A percentile compares a stretch with the other conserved stretches of the same genome.
Conservation (phyloP, 345 rosid genomes). For the Syzygium grande region DNA sequence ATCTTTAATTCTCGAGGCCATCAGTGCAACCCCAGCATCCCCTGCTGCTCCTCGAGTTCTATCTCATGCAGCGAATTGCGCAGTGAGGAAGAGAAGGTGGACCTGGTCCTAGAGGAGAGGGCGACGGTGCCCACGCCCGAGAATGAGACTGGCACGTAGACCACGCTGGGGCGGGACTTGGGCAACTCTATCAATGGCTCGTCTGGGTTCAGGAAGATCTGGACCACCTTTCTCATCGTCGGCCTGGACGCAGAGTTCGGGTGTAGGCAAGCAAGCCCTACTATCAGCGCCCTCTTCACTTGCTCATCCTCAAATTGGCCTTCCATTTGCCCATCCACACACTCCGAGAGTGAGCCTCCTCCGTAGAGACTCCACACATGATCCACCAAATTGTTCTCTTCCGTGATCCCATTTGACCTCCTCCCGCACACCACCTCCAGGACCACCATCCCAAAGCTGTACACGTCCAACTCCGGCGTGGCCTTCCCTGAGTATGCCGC, state of each 20-base stretch:
- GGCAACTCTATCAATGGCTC: slow-evolving; percentile 27
- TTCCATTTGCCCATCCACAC: slow-evolving; percentile 12
- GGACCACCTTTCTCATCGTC: slow-evolving; percentile 24
- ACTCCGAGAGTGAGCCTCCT: slow-evolving; percentile 3
- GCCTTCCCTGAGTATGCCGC: slow-evolving; percentile 22
- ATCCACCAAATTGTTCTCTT: slow-evolving; percentile 30
- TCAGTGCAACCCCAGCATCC: background rate
- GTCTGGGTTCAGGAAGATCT: slow-evolving; percentile 20
- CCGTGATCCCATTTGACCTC: slow-evolving; percentile 17
- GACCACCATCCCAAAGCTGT: slow-evolving; percentile 26
- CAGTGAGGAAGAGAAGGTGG: background rate
- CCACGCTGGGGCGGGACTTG: slow-evolving; percentile 8
- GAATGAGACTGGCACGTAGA: slow-evolving; percentile 10
- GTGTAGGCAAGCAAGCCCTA: slow-evolving; percentile 25
- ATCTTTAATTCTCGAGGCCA: background rate
- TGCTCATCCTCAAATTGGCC: slow-evolving; percentile 12
- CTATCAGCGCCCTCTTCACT: slow-evolving; percentile 13
- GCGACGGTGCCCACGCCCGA: background rate
- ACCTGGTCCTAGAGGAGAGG: background rate
- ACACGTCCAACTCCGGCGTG: slow-evolving; percentile 20
- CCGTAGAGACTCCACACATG: slow-evolving; percentile 17
- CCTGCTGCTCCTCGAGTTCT: background rate
- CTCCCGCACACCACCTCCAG: slow-evolving; percentile 27
- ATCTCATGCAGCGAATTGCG: background rate
- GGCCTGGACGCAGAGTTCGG: slow-evolving; percentile 18